These are phyloP conservation scores for Ephemerocybe angulata DNA, from an alignment of 768 basidiomycete species.

Conservation along the genomic window DNA sequence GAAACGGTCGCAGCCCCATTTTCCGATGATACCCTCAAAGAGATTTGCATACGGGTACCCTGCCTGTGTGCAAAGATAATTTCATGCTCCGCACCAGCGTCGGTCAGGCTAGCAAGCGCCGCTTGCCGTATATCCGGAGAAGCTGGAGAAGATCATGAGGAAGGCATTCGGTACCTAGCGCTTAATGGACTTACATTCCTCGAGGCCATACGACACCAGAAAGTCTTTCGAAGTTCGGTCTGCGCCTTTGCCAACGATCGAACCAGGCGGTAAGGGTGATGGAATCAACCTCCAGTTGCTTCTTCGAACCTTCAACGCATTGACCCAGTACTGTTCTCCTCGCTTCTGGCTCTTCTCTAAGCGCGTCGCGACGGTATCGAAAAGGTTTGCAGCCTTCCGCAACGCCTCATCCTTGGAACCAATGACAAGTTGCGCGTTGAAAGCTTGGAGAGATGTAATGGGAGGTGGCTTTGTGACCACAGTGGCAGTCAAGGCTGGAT, in stretches of 20 bases:
- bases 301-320: slow-evolving; percentile 71
- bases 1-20: slow-evolving; percentile 30
- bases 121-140: slow-evolving; percentile 57
- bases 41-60: slow-evolving; percentile 59
- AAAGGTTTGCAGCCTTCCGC: slow-evolving; percentile 66
- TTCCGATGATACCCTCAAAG: slow-evolving; percentile 35
- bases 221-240: slow-evolving; percentile 83
- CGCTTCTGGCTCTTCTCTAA: slow-evolving; percentile 60
- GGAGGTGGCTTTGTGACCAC: slow-evolving; percentile 63
- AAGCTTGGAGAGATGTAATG: slow-evolving; percentile 63
- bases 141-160: slow-evolving; percentile 39
- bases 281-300: slow-evolving; percentile 81
- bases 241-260: slow-evolving; percentile 68
- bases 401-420: slow-evolving; percentile 81
- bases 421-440: slow-evolving; percentile 66
- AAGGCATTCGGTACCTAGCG: background rate
- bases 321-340: slow-evolving; percentile 76
- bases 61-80: slow-evolving; percentile 66
- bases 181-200: slow-evolving; percentile 59
- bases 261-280: slow-evolving; percentile 70
- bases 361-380: slow-evolving; percentile 64
- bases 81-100: slow-evolving; percentile 32
- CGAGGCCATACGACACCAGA: slow-evolving; percentile 73
- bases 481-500: slow-evolving; percentile 36
- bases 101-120: slow-evolving; percentile 45